These are phyloP conservation scores for Exophiala spinifera DNA, from an alignment of 2,329 filamentous ascomycete species.

Conservation along the genomic window DNA sequence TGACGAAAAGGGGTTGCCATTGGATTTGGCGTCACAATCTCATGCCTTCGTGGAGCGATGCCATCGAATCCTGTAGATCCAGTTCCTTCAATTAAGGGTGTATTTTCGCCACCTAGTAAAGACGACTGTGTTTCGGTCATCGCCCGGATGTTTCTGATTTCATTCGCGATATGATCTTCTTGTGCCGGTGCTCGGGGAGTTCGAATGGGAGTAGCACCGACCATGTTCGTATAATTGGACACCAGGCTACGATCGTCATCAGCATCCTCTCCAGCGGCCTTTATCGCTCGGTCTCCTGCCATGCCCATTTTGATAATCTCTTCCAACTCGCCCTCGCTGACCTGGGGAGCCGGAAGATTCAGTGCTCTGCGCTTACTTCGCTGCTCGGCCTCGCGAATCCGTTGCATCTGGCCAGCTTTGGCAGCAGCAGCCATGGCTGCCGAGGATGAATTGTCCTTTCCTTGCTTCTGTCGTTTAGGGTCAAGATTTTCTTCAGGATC, in stretches of 20 bases:
- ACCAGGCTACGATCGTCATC: slow-evolving; percentile 80
- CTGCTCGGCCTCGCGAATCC: slow-evolving; percentile 91
- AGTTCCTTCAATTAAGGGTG: slow-evolving; percentile 75
- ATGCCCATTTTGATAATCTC: slow-evolving; percentile 99
- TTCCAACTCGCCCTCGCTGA: slow-evolving; percentile 87
- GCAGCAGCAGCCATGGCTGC: slow-evolving; percentile 81
- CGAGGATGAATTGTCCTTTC: slow-evolving; percentile 70
- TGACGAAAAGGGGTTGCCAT: slow-evolving; percentile 83
- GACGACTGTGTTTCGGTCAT: slow-evolving; percentile 92
- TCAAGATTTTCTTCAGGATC: slow-evolving; percentile 79
- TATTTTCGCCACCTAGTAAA: slow-evolving; percentile 89
- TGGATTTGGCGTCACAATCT: slow-evolving; percentile 88
- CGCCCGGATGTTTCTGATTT: slow-evolving; percentile 89
- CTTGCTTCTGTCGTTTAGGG: slow-evolving; percentile 80
- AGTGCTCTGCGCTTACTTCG: slow-evolving; percentile 86
- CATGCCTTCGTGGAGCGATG: slow-evolving; percentile 73
- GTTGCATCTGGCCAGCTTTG: slow-evolving; percentile 91
- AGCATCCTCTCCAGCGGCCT: slow-evolving; percentile 72
- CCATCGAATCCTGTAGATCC: slow-evolving; percentile 86
- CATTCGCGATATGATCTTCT: slow-evolving; percentile 93
- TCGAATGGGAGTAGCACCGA: slow-evolving; percentile 80
- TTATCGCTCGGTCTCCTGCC: slow-evolving; percentile 80
- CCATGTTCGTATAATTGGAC: slow-evolving; percentile 79
- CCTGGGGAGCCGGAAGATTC: slow-evolving; percentile 83
- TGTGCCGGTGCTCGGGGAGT: slow-evolving; percentile 88